Conservation (phyloP, 2,329 filamentous ascomycete genomes). For the Acrocalymma vagum region DNA sequence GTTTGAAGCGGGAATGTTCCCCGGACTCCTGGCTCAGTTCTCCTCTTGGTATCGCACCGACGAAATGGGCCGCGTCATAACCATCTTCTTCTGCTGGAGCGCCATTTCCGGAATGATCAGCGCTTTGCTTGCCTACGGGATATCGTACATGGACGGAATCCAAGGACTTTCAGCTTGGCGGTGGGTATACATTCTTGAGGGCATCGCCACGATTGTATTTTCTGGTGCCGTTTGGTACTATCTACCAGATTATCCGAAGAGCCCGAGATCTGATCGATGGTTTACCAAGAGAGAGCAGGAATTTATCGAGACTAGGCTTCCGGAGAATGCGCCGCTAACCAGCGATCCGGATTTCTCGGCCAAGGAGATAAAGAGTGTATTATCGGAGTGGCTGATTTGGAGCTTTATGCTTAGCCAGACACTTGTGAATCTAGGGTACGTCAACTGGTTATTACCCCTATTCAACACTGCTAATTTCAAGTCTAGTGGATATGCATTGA, state of each 20-base stretch:
- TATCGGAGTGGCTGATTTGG: slow-evolving; percentile 47
- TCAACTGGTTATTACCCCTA: neutral
- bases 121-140: slow-evolving; percentile 31
- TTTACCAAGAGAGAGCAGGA: slow-evolving; percentile 51
- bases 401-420: slow-evolving; percentile 49
- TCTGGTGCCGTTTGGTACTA: slow-evolving; percentile 47
- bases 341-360: slow-evolving; percentile 47
- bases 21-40: slow-evolving; percentile 42
- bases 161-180: slow-evolving; percentile 26
- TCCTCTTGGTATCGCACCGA: slow-evolving; percentile 48
- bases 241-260: slow-evolving; percentile 57
- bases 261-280: slow-evolving; percentile 45
- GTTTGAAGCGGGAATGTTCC: slow-evolving; percentile 38
- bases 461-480: neutral
- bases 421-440: slow-evolving; percentile 49
- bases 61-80: slow-evolving; percentile 46
- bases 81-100: slow-evolving; percentile 45
- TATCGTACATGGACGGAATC: slow-evolving; percentile 29
- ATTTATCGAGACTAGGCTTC: slow-evolving; percentile 49
- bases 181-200: slow-evolving; percentile 56
- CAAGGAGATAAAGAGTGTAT: slow-evolving; percentile 45
- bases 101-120: slow-evolving; percentile 44
- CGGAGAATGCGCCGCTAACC: slow-evolving; percentile 50
- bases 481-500: slow-evolving; percentile 48
- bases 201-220: slow-evolving; percentile 53